Conservation (phyloP, 495 filamentous ascomycete species). For the Xylaria sp. region DNA sequence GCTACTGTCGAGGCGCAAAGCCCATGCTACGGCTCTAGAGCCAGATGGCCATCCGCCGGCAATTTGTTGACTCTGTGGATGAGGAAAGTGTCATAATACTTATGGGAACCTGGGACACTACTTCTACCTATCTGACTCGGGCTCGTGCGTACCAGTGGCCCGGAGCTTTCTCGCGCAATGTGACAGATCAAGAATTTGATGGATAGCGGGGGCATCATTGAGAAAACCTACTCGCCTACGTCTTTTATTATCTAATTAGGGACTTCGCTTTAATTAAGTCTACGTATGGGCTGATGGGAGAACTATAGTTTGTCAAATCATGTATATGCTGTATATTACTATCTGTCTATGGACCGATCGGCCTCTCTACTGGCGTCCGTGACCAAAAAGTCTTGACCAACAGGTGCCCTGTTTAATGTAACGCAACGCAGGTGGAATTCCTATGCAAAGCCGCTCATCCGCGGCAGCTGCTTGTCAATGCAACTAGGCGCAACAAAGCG, state of each 20-base stretch:
- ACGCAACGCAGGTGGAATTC: constrained; percentile 1
- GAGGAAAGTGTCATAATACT: not conserved
- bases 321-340: constrained; percentile 24
- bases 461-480: not conserved
- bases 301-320: not conserved
- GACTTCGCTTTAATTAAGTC: not conserved
- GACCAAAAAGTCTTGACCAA: constrained; percentile 18
- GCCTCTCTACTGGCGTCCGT: not conserved
- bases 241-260: not conserved
- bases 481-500: constrained; percentile 8
- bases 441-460: not conserved
- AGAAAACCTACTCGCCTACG: not conserved
- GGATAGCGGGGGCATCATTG: too few relatives aligned
- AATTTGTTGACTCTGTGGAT: not conserved
- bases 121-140: not conserved
- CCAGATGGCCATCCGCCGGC: not conserved
- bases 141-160: too few relatives aligned
- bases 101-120: not conserved
- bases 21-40: not conserved
- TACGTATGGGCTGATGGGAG: not conserved
- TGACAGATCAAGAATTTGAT: not conserved
- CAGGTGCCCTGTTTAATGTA: constrained; percentile 10
- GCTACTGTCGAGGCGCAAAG: constrained; percentile 18
- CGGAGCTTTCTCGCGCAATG: not conserved
- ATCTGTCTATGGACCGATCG: constrained; percentile 16